Conservation (phyloP, 306 rosid species). For the Styphnolobium japonicum region DNA sequence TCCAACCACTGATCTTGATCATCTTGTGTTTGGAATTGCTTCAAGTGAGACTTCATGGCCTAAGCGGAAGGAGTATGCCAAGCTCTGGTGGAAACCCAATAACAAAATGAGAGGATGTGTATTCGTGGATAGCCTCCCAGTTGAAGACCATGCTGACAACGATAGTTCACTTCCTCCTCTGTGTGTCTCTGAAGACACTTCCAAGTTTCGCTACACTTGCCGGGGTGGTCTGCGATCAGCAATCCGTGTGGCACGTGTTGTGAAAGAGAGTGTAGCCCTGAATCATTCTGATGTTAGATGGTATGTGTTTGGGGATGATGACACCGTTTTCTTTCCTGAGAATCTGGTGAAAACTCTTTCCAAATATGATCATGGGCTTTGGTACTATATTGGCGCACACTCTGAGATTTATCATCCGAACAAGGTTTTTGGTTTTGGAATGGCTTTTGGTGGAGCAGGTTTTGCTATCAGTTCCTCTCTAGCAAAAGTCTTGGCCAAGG, state of each 20-base stretch:
- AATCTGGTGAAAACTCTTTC: conserved; percentile 64
- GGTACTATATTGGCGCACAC: conserved; percentile 67
- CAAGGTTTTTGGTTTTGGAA: conserved; percentile 39
- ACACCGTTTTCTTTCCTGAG: conserved; percentile 64
- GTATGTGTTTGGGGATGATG: conserved; percentile 84
- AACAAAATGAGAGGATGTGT: conserved; percentile 55
- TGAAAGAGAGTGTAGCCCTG: conserved; percentile 50
- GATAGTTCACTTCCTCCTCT: conserved; percentile 47
- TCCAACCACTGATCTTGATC: conserved; percentile 46
- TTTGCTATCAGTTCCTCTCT: conserved; percentile 63
- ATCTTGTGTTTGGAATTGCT: conserved; percentile 80
- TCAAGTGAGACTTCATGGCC: conserved; percentile 58
- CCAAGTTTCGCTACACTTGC: conserved; percentile 53
- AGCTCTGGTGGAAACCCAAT: conserved; percentile 65
- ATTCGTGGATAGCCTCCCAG: conserved; percentile 46
- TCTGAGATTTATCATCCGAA: conserved; percentile 60
- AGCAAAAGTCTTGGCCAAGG: conserved; percentile 48
- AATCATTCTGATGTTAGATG: conserved; percentile 58
- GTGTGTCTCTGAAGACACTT: conserved; percentile 56
- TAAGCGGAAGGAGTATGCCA: conserved; percentile 41
- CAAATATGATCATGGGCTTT: conserved; percentile 53
- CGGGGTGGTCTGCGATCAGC: conserved; percentile 44
- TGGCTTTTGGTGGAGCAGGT: conserved; percentile 79
- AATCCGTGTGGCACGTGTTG: conserved; percentile 63
- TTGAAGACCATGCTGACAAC: background rate